A percentile compares a stretch with the other conserved stretches of the same genome.
phyloP scores from a whole-genome alignment of 176 grass and related monocot genomes.

The Oryza glaberrima region DNA sequence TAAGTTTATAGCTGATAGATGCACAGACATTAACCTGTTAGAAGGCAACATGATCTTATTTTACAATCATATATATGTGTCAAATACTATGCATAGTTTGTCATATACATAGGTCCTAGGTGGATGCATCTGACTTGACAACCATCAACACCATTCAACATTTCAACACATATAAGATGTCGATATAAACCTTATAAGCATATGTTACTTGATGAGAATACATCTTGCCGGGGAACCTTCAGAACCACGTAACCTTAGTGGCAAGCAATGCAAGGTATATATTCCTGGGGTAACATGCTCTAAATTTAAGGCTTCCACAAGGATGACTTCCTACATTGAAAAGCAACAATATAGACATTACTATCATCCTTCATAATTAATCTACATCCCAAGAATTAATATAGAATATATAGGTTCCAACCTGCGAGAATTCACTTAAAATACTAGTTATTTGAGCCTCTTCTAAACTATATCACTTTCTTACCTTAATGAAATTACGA shows the following conservation, averaged over 20 bases:
- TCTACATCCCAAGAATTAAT: not conserved
- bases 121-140: not conserved
- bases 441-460: not conserved
- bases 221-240: slow-evolving; percentile 67
- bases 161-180: too few species aligned
- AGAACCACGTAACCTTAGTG: slow-evolving; percentile 57
- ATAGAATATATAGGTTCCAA: not conserved
- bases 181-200: not conserved
- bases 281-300: slow-evolving; percentile 48
- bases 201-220: slow-evolving; percentile 61
- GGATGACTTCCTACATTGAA: slow-evolving; percentile 54
- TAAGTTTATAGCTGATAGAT: too few species aligned
- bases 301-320: slow-evolving; percentile 64
- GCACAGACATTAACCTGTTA: too few species aligned
- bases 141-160: not conserved
- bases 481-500: not conserved
- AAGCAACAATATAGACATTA: not conserved
- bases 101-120: too few species aligned
- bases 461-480: not conserved
- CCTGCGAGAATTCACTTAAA: not conserved
- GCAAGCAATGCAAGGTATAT: slow-evolving; percentile 66
- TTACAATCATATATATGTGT: not conserved
- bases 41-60: not conserved
- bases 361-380: not conserved
- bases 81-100: too few species aligned